These are phyloP conservation scores for Jamesozyma jinghongensis DNA, from an alignment of 805 yeast genomes.

Conservation along the genomic window DNA sequence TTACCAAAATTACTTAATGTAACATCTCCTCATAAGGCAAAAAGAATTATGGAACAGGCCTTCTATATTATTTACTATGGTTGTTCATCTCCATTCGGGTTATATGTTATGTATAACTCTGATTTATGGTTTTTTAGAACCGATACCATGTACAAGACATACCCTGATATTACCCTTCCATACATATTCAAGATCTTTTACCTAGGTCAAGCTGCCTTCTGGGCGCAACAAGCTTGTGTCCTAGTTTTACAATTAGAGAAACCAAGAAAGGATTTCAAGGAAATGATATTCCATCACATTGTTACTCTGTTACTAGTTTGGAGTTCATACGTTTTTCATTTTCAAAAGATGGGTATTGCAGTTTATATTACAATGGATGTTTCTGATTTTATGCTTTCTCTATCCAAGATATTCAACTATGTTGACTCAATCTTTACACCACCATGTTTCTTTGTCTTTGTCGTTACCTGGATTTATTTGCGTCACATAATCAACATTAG, in stretches of 20 bases:
- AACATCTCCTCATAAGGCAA: slow-evolving; percentile 40
- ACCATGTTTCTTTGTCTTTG: slow-evolving; percentile 61
- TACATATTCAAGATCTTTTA: slow-evolving; percentile 70
- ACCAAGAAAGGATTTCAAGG: slow-evolving; percentile 90
- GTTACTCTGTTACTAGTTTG: slow-evolving; percentile 82
- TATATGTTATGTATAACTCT: slow-evolving; percentile 74
- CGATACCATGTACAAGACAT: slow-evolving; percentile 62
- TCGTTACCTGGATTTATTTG: slow-evolving; percentile 70
- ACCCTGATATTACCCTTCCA: slow-evolving; percentile 75
- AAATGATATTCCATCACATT: slow-evolving; percentile 86
- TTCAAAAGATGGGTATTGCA: slow-evolving; percentile 90
- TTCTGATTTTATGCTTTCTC: slow-evolving; percentile 79
- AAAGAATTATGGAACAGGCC: slow-evolving; percentile 88
- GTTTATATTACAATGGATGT: slow-evolving; percentile 94
- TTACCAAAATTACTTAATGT: slow-evolving; percentile 45
- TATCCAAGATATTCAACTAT: slow-evolving; percentile 81
- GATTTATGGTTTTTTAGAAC: slow-evolving; percentile 91
- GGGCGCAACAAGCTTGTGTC: slow-evolving; percentile 93
- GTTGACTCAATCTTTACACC: slow-evolving; percentile 56
- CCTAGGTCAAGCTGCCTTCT: slow-evolving; percentile 88
- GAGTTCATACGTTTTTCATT: slow-evolving; percentile 86
- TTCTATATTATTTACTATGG: slow-evolving; percentile 79
- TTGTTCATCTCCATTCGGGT: slow-evolving; percentile 73
- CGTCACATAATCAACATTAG: slow-evolving; percentile 79
- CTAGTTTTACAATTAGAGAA: slow-evolving; percentile 78